A percentile compares a stretch with the other conserved stretches of the same genome.
Conservation (phyloP, 352 stramenopile genomes). For the Phytophthora fragariae region DNA sequence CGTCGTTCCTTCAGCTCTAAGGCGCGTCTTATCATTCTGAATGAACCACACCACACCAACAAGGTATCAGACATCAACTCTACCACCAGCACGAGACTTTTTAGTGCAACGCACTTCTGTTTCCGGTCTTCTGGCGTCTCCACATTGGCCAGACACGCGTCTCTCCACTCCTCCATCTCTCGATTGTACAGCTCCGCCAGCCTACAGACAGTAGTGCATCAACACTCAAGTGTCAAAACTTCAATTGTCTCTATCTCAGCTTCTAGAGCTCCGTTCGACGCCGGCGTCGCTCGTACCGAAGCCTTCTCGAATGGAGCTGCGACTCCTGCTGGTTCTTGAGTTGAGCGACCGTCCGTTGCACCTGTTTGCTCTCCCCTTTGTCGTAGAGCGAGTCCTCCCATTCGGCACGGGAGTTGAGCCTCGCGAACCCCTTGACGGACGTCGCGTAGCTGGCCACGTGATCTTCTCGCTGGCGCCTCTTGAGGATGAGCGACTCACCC, state of each 20-base stretch:
- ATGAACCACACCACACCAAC: not conserved
- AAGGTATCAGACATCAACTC: not conserved
- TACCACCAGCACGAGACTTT: not conserved
- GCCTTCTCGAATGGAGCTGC: constrained; percentile 64
- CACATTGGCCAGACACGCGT: constrained; percentile 67
- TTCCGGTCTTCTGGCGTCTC: constrained; percentile 85
- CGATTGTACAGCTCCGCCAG: constrained; percentile 77
- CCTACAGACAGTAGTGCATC: constrained; percentile 28
- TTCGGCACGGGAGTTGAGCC: constrained; percentile 67
- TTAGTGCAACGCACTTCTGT: constrained; percentile 54
- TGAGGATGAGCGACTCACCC: constrained; percentile 77
- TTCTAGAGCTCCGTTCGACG: constrained; percentile 1
- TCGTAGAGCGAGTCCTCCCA: constrained; percentile 74
- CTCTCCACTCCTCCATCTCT: constrained; percentile 81
- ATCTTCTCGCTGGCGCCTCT: constrained; percentile 75
- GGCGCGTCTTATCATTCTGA: constrained; percentile 79
- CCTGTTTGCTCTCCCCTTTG: constrained; percentile 58
- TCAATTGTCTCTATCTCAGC: not conserved
- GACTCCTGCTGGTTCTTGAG: constrained; percentile 85
- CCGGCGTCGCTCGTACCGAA: constrained; percentile 39
- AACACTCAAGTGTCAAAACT: not conserved
- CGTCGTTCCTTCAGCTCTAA: constrained; percentile 75
- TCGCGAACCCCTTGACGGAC: constrained; percentile 57
- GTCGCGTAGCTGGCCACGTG: constrained; percentile 61
- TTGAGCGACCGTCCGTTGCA: constrained; percentile 50